Conservation (phyloP, 768 basidiomycete species). For the Rhodocollybia butyracea region DNA sequence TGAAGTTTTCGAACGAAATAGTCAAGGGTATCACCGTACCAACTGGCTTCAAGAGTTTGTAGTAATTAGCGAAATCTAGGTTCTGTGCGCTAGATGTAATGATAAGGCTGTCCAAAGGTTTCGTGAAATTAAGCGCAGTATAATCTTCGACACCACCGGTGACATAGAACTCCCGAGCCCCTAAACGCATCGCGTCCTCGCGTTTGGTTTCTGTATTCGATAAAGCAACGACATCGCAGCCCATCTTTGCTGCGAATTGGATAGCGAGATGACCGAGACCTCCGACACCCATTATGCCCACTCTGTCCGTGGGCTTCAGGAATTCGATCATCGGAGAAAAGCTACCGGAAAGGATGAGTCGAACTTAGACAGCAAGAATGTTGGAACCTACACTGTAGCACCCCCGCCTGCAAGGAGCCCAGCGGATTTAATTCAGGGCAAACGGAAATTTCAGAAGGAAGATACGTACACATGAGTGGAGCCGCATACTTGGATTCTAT, state of each 20-base stretch:
- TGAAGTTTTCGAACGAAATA: constrained; percentile 17
- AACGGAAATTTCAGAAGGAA: background rate
- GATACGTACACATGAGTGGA: constrained; percentile 29
- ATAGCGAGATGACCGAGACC: constrained; percentile 36
- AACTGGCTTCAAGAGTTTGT: constrained; percentile 21
- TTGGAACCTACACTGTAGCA: constrained; percentile 20
- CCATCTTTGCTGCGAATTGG: constrained; percentile 37
- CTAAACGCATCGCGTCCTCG: constrained; percentile 27
- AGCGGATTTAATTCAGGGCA: background rate
- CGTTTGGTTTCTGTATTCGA: constrained; percentile 29
- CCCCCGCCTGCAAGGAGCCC: constrained; percentile 19
- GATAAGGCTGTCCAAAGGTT: constrained; percentile 25
- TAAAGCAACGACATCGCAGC: constrained; percentile 33
- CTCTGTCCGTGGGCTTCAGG: constrained; percentile 26
- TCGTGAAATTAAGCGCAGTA: constrained; percentile 21
- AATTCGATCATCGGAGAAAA: constrained; percentile 22
- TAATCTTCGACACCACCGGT: constrained; percentile 20
- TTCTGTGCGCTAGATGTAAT: constrained; percentile 23
- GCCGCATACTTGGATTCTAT: constrained; percentile 27
- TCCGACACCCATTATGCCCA: constrained; percentile 31
- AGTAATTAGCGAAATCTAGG: constrained; percentile 14
- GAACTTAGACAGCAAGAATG: background rate
- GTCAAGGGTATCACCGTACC: constrained; percentile 25
- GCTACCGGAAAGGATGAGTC: background rate
- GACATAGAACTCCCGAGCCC: constrained; percentile 32